Conservation (phyloP, 768 basidiomycete genomes). For the Tricholomella constricta region DNA sequence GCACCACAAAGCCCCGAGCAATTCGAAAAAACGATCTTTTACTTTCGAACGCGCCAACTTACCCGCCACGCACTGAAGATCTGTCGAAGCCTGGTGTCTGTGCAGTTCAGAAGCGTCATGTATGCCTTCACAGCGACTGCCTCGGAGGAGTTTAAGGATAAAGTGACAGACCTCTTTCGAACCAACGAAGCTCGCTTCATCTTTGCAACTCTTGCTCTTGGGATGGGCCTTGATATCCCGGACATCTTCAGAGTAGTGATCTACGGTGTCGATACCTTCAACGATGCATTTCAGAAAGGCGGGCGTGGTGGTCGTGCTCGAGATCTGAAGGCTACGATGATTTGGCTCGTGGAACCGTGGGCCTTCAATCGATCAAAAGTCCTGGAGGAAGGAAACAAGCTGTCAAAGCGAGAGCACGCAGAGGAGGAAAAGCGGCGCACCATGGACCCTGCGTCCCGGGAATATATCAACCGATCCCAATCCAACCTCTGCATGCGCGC, state of each 20-base stretch:
- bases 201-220: conserved; percentile 14
- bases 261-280: conserved; percentile 7
- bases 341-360: conserved; percentile 18
- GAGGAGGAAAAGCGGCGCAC: conserved; percentile 13
- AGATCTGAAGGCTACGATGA: conserved; percentile 3
- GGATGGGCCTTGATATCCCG: conserved; percentile 14
- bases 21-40: conserved; percentile 4
- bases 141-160: conserved; percentile 13
- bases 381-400: neutral
- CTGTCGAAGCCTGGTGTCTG: neutral
- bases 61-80: neutral
- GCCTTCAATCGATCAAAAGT: neutral
- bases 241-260: conserved; percentile 9
- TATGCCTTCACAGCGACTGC: conserved; percentile 9
- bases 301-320: conserved; percentile 6
- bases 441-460: conserved; percentile 3
- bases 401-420: neutral
- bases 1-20: neutral
- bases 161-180: neutral
- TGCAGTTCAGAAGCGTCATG: neutral
- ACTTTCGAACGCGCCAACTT: neutral
- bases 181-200: neutral
- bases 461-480: neutral
- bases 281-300: conserved; percentile 10
- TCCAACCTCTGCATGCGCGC: neutral